These are phyloP conservation scores for Pleurotus tuoliensis DNA, from an alignment of 768 basidiomycete genomes.

Conservation along the genomic window DNA sequence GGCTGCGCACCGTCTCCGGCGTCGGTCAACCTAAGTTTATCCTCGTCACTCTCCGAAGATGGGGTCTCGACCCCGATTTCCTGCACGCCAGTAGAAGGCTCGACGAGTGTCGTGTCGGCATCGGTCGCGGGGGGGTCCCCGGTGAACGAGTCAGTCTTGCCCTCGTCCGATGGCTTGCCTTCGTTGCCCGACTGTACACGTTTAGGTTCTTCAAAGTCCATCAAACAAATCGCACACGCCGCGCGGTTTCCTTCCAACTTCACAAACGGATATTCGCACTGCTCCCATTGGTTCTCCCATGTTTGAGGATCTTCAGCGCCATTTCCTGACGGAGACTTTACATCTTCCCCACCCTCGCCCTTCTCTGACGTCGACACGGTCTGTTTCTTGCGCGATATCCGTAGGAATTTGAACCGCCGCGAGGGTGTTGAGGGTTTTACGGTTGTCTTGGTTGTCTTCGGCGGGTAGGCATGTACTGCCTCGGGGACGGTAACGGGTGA, in stretches of 20 bases:
- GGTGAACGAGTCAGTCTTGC: constrained; percentile 4
- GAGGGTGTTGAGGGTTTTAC: constrained; percentile 27
- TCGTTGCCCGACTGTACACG: constrained; percentile 15
- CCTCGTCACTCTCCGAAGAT: constrained; percentile 35
- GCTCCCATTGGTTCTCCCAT: constrained; percentile 82
- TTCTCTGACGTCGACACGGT: constrained; percentile 1
- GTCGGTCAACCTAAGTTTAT: constrained; percentile 54
- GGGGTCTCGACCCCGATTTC: constrained; percentile 30
- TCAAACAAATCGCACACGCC: constrained; percentile 78
- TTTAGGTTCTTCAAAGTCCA: constrained; percentile 80
- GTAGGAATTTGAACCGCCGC: constrained; percentile 54
- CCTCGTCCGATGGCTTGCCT: constrained; percentile 9
- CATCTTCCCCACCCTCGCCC: constrained; percentile 9
- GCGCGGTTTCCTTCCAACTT: constrained; percentile 79
- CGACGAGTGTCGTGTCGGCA: background rate
- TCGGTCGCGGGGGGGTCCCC: constrained; percentile 6
- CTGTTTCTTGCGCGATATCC: constrained; percentile 21
- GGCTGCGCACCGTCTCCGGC: constrained; percentile 77
- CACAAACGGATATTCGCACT: constrained; percentile 76
- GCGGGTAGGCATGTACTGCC: constrained; percentile 59
- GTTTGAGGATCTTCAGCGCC: constrained; percentile 31
- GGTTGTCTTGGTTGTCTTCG: constrained; percentile 39
- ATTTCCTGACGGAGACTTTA: constrained; percentile 13
- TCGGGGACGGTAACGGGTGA: constrained; percentile 39
- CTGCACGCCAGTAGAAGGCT: constrained; percentile 14